A percentile compares a stretch with the other conserved stretches of the same genome.
Conservation (phyloP, 148 eudicot genomes). For the Camellia lanceoleosa region DNA sequence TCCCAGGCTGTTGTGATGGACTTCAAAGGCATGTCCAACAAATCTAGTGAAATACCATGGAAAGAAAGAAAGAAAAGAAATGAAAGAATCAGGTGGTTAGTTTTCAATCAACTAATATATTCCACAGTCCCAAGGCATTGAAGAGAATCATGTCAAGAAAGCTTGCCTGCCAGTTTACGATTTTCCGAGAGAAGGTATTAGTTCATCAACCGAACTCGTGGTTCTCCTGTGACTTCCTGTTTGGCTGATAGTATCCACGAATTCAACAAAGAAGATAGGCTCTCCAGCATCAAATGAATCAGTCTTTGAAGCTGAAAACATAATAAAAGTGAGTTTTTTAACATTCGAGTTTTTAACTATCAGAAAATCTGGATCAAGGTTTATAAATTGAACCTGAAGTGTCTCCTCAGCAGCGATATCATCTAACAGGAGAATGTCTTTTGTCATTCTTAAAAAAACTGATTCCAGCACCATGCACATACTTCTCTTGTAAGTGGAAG, state of each 20-base stretch:
- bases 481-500: slow-evolving; percentile 68
- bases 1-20: slow-evolving; percentile 89
- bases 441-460: slow-evolving; percentile 68
- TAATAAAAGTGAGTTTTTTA: too few species aligned
- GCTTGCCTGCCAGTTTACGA: slow-evolving; percentile 76
- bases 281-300: too few species aligned
- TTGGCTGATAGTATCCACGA: too few species aligned
- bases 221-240: too few species aligned
- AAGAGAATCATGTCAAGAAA: not conserved
- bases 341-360: not conserved
- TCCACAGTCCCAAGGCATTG: not conserved
- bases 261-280: too few species aligned
- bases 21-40: slow-evolving; percentile 87
- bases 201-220: too few species aligned
- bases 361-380: not conserved
- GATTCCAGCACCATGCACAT: slow-evolving; percentile 72
- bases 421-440: slow-evolving; percentile 80
- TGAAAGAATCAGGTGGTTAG: not conserved
- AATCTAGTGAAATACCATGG: slow-evolving; percentile 40
- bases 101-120: not conserved
- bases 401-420: slow-evolving; percentile 97
- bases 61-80: not conserved
- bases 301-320: too few species aligned
- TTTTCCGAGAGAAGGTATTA: too few species aligned
- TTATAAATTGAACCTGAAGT: slow-evolving; percentile 51